Evolutionary conservation across 2,329 filamentous ascomycete genomes (phyloP), one percentile per base, ranked within the genome.

Genomic region (Onygenales sp.): DNA sequence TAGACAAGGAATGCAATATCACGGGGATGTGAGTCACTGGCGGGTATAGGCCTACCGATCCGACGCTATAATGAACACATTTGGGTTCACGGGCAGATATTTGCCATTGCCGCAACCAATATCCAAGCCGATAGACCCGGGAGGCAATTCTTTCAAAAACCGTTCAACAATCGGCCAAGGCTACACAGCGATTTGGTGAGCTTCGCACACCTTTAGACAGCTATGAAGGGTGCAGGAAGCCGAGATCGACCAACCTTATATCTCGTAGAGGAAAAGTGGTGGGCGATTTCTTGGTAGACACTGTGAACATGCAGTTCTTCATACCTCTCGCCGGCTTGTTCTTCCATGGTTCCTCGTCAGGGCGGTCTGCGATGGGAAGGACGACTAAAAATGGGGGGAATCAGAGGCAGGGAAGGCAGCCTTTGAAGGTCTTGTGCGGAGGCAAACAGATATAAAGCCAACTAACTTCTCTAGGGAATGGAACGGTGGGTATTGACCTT

Each of bases 101-200:
- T 97, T 97, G 61, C 93, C 93, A 73, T 98, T 98, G 55, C 93
- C 93, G 71, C 93, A 97, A 56, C 93, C 93, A 53, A 97, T 78
- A 70, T 98, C 93, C 34, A 95, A 77, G 8, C 93, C 93, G 53
- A 97, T 72, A 49, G 87, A 80, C 31, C 91, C 92, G 10, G 83
- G 72, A 0, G 77, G 66, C 47, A 87, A 80, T 34, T 75, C 73
- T 49, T 76, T 73, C 37, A 97, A 79, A 67, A 96, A 97, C 37
- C 76, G 75, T 57, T 90, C 82, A 53, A 97, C 87, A 61, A 94
- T 85, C 21, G 93, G 93, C 93, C 93, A 98, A 56, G 93, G 90
- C 82, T 85, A 57, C 8, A 31, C 17, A 40, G 44, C 13, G 39
- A 34, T 47, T 36, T 8, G 9, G 21, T 40, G 13, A 49, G 47